Base-by-base conservation (phyloP, 768 basidiomycete genomes). In the Panaeolus papilionaceus region DNA sequence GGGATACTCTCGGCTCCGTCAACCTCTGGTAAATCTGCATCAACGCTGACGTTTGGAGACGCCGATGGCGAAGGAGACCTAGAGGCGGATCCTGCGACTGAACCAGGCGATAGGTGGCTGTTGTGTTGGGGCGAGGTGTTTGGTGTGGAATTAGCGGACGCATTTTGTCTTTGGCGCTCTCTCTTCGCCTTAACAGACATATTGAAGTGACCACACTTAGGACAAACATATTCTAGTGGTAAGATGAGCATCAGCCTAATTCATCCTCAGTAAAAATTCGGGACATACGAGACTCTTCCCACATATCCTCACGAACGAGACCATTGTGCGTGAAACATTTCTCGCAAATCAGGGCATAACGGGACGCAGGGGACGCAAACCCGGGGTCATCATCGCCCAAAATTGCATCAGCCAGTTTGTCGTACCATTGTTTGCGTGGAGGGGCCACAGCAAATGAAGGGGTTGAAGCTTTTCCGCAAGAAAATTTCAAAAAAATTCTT, bases 241-340 rank as follows among this genome's bases (percentile, higher is more conserved):
- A 51, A 28, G 23, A 61, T 64, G 12, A 38, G 64, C 62, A 33
- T 67, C 47, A 63, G 38, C n/a, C 23, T 14, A 28, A n/a, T 33
- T 61, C 44, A 61, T 11, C 23, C 20, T 49, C 8, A 1, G 20
- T 23, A 26, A 58, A 65, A 67, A 47, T 26, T 44, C 62, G 62
- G 33, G 62, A 88, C 94, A 77, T 72, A 96, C 95, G 92, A 37
- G 91, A 86, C 69, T 92, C 89, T 68, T 92, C 90, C 88, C 91
- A 96, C 75, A 90, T 83, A 54, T 83, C 88, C 75, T 94, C 94
- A 73, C 91, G 90, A 10, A 94, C 92, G 2, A 98, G 83, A 3
- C 95, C 95, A 68, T 97, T 97, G 75, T 96, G 95, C 23, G 88
- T 79, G 73, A 92, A 96, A 74, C 95, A 97, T 69, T 88, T 89